Percentiles rank a stretch among this genome's conserved stretches.
These are phyloP conservation scores for Thielaviopsis ethacetica DNA, from an alignment of 2,329 filamentous ascomycete species.

Conservation along the genomic window DNA sequence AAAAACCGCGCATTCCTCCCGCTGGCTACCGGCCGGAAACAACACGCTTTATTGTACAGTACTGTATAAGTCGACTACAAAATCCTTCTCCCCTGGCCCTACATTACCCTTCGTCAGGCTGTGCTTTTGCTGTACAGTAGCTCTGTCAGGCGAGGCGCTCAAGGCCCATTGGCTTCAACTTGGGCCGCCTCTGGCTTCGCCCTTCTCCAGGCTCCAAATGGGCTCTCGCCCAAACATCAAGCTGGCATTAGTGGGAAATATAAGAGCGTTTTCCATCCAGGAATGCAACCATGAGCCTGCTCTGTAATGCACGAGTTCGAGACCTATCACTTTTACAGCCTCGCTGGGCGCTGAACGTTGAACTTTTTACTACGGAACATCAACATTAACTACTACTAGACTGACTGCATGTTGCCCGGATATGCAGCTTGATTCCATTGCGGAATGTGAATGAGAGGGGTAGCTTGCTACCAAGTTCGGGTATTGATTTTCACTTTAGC, in stretches of 20 bases:
- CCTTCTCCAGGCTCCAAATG: too few species aligned
- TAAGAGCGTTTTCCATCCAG: too few species aligned
- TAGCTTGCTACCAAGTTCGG: not conserved
- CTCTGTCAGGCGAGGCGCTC: not conserved
- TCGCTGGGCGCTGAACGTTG: too few species aligned
- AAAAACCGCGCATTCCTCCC: not conserved
- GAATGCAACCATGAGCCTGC: too few species aligned
- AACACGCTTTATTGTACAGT: not conserved
- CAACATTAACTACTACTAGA: too few species aligned
- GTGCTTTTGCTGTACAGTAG: not conserved
- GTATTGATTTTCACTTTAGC: not conserved
- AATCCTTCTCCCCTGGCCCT: not conserved
- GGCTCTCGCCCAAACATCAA: too few species aligned
- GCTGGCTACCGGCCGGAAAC: not conserved
- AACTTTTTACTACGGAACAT: too few species aligned
- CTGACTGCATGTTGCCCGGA: not conserved
- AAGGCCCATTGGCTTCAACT: too few species aligned
- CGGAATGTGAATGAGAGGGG: not conserved
- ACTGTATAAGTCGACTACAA: not conserved
- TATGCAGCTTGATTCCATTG: not conserved
- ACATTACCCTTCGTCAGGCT: not conserved
- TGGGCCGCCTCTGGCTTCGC: too few species aligned
- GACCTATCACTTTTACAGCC: too few species aligned
- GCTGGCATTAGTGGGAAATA: too few species aligned
- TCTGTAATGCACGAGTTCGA: too few species aligned